Conservation (phyloP, 164 flowering plant species). For the Litsea cubeba region DNA sequence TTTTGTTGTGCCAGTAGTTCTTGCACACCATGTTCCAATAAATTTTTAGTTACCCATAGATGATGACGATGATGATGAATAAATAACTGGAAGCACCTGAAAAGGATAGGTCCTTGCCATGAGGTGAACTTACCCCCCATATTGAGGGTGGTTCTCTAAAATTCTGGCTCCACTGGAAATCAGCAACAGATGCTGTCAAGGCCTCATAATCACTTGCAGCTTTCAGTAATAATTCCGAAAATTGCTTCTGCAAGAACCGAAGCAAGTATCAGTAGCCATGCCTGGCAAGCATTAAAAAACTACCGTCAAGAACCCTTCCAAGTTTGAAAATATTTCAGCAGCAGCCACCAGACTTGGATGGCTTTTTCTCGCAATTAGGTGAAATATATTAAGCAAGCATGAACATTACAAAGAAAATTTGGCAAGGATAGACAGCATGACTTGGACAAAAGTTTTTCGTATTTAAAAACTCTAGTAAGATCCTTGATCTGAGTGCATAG, state of each 20-base stretch:
- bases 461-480: no score
- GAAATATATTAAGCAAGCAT: not conserved
- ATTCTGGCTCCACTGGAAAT: slow-evolving; percentile 97
- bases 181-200: slow-evolving; percentile 84
- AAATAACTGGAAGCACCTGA: no score
- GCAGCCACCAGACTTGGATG: not conserved
- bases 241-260: slow-evolving; percentile 70
- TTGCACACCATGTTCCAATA: no score
- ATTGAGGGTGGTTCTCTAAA: slow-evolving; percentile 91
- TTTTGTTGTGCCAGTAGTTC: no score
- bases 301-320: not conserved
- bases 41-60: no score
- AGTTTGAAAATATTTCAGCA: not conserved
- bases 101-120: not conserved
- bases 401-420: not conserved
- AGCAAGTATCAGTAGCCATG: not conserved
- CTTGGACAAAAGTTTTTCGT: no score
- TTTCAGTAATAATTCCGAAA: slow-evolving; percentile 86
- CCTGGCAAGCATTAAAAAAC: not conserved
- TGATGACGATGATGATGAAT: no score
- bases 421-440: not conserved
- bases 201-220: slow-evolving; percentile 99
- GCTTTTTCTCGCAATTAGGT: no score
- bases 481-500: not conserved
- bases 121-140: slow-evolving; percentile 75